Base-by-base conservation (phyloP, 371 early-diverging fungal species). In the Encephalitozoon romaleae region DNA sequence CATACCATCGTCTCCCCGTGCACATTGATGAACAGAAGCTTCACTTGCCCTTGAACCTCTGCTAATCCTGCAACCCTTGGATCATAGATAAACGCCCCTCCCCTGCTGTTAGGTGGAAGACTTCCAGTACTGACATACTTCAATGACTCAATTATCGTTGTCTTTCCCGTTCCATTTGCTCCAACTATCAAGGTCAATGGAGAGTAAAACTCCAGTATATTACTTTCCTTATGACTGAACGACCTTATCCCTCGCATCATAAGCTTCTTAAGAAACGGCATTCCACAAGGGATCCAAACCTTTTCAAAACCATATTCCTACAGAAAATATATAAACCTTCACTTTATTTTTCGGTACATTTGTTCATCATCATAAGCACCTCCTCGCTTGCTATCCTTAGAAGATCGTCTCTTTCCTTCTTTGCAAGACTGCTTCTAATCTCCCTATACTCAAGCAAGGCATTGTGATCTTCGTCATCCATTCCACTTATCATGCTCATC, bases 171-270 rank as follows among this genome's bases (percentile, higher is more conserved):
- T 0, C 98, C 99, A 85, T 98, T 98, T 68, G 89, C 88, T 0
- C 99, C 99, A 18, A 96, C 92, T 76, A 99, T 96, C n/a, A 99
- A 82, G 0, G 99, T 99, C 38, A 98, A 86, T 0, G 98, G 97
- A 4, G 90, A 88, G 67, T 89, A 88, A 78, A 99, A 95, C 30
- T 92, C 89, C 9, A 99, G 90, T 47, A 89, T 89, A 9, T 88
- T 86, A 15, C 88, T 82, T 52, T 88, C 86, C 15, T 70, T 78
- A 0, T 95, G 93, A 79, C 89, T 89, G 82, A 94, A 98, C 2
- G 95, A 92, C 65, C 99, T 91, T 71, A 99, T 89, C 25, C 99
- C 99, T 66, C 90, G 86, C 67, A 94, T 90, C 41, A 87, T 85
- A 41, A 94, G 87, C 81, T 91, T 92, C 25, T 75, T 9, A 51